These are phyloP conservation scores for Tubosaeta brunneosetosa DNA, from an alignment of 768 basidiomycete genomes.

Conservation along the genomic window DNA sequence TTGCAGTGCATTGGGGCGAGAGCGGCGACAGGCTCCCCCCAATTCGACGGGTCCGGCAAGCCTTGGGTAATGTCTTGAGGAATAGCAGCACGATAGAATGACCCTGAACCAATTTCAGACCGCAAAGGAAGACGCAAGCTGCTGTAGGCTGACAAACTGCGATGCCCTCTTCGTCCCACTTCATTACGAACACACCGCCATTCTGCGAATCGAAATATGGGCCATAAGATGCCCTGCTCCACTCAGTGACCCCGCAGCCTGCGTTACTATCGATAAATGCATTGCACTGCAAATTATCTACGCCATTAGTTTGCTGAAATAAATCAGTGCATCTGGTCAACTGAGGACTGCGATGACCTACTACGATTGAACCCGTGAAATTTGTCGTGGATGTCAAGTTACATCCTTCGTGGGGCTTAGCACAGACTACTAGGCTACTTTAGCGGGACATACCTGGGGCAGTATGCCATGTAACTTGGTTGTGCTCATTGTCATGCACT, in stretches of 20 bases:
- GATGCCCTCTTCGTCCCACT: conserved; percentile 78
- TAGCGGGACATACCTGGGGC: conserved; percentile 41
- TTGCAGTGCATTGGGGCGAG: conserved; percentile 54
- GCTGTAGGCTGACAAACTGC: conserved; percentile 54
- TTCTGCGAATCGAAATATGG: conserved; percentile 73
- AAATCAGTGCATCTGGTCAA: conserved; percentile 1
- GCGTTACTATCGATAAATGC: conserved; percentile 51
- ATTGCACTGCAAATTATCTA: conserved; percentile 52
- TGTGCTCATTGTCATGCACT: conserved; percentile 79
- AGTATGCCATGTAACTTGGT: conserved; percentile 82
- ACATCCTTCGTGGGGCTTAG: conserved; percentile 43
- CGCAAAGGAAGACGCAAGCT: not conserved
- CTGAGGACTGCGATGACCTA: conserved; percentile 30
- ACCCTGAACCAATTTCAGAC: conserved; percentile 46
- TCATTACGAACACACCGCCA: conserved; percentile 86
- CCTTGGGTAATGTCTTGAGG: conserved; percentile 62
- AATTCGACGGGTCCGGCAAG: conserved; percentile 58
- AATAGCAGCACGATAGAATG: conserved; percentile 75
- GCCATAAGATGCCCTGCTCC: conserved; percentile 81
- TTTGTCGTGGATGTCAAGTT: conserved; percentile 47
- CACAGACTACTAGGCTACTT: not conserved
- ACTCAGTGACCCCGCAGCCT: conserved; percentile 76
- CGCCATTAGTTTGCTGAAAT: conserved; percentile 42
- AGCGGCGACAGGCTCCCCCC: conserved; percentile 65
- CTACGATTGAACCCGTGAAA: conserved; percentile 62